Evolutionary conservation across 1,284 basidiomycete genomes (phyloP).

Genomic region (Wallemia ichthyophaga): DNA sequence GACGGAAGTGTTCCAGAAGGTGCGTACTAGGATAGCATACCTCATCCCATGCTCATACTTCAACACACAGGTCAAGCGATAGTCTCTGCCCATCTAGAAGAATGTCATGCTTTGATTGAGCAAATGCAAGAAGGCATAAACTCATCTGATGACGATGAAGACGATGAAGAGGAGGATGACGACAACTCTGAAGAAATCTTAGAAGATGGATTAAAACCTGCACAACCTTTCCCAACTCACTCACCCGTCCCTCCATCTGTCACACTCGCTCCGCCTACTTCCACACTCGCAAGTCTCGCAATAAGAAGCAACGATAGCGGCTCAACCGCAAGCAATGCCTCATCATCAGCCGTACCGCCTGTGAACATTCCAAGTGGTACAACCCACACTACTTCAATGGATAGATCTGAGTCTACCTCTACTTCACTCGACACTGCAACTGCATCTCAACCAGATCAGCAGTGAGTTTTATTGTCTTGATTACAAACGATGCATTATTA

Average conservation of each 20-base stretch:
- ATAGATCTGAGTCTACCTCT: neutral
- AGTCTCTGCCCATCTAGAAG: constrained; percentile 76
- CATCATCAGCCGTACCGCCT: neutral
- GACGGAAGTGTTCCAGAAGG: constrained; percentile 13
- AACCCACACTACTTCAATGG: neutral
- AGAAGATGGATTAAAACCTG: neutral
- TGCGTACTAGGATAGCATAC: constrained; percentile 7
- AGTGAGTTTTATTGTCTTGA: too few relatives aligned
- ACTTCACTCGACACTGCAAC: neutral
- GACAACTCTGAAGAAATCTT: neutral
- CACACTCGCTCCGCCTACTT: neutral
- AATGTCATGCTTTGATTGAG: constrained; percentile 81
- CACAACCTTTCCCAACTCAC: neutral
- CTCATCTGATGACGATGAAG: constrained; percentile 6
- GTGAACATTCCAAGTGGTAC: neutral
- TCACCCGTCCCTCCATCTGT: neutral
- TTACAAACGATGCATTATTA: too few relatives aligned
- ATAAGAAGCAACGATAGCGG: neutral
- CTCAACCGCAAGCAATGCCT: neutral
- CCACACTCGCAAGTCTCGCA: neutral
- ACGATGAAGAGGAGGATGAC: constrained; percentile 4
- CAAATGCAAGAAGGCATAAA: neutral
- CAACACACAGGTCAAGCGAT: constrained; percentile 76
- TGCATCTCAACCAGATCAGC: neutral
- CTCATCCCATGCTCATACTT: constrained; percentile 33